Base-by-base conservation (phyloP, 225 moss, liverwort and hornwort species). In the Bryoerythrophyllum caledonicum region DNA sequence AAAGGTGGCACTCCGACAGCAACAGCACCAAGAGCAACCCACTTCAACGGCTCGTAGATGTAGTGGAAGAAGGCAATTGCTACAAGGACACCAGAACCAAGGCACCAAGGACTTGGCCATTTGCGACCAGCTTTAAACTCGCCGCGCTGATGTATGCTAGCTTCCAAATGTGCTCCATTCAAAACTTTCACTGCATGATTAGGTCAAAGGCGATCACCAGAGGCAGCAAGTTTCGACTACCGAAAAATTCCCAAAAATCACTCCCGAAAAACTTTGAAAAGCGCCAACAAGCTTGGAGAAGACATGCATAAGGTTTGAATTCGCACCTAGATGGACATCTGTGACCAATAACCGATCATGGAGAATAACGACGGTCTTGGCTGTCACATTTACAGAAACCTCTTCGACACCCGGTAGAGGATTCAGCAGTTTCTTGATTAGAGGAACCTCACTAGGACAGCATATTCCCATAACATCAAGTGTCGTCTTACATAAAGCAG, bases 381-480 rank as follows among this genome's bases (percentile, higher is more conserved):
- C 30, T 10, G 91, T 94, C 58, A 86, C 83, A 49, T 97, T 97
- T 51, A 97, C 91, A 19, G 89, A 83, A 51, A 97, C 91, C 68
- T 97, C 89, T 63, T 88, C 89, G 59, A 97, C 91, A 80, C 97
- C 93, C 37, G 86, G 77, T 73, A 97, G 52, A 70, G 93, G 94
- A 30, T 73, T 84, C 85, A 97, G 78, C 71, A 97, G 79, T 65
- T 85, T 97, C 86, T 89, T 94, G 77, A 94, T 84, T 32, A 94
- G 76, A 37, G 89, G 88, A 79, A 93, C 93, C 83, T 97, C 97
- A 59, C 90, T 90, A 24, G 93, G 93, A 85, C 94, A 94, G 76
- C 94, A 97, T 68, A 97, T 84, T 53, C 91, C 97, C 94, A 97
- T 86, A 19, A 94, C 93, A 86, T 97, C 93, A 40, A 97, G 86